Evolutionary conservation across 768 basidiomycete genomes (phyloP).

Genomic region (Chalciporus pseudorubinellus): DNA sequence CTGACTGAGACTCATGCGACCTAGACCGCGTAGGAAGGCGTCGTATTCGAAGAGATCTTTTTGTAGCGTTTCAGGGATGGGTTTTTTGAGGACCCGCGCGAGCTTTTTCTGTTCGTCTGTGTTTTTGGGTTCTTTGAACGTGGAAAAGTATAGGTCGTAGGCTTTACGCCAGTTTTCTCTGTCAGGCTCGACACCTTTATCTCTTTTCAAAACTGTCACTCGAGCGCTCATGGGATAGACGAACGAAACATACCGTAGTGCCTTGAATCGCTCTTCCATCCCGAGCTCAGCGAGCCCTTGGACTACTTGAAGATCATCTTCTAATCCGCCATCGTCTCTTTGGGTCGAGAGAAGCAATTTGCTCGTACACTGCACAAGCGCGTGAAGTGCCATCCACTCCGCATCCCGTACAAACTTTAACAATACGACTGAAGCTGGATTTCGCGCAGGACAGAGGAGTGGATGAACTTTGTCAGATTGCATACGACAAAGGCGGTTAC

Average conservation of each 20-base stretch:
- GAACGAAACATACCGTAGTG: slow-evolving; percentile 13
- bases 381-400: slow-evolving; percentile 71
- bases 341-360: slow-evolving; percentile 57
- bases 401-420: slow-evolving; percentile 56
- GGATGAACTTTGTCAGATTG: slow-evolving; percentile 66
- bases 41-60: slow-evolving; percentile 72
- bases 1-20: slow-evolving; percentile 80
- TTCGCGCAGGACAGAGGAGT: slow-evolving; percentile 71
- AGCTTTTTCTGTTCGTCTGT: slow-evolving; percentile 56
- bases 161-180: slow-evolving; percentile 66
- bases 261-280: slow-evolving; percentile 63
- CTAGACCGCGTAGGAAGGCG: slow-evolving; percentile 67
- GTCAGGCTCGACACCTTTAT: slow-evolving; percentile 52
- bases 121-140: slow-evolving; percentile 60
- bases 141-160: slow-evolving; percentile 51
- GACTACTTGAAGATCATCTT: slow-evolving; percentile 54
- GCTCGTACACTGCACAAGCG: slow-evolving; percentile 65
- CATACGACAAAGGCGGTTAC: slow-evolving; percentile 72
- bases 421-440: slow-evolving; percentile 63
- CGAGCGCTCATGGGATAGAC: not conserved
- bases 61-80: slow-evolving; percentile 46
- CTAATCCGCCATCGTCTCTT: slow-evolving; percentile 35
- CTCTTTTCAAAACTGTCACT: slow-evolving; percentile 20
- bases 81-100: slow-evolving; percentile 50
- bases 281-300: slow-evolving; percentile 68